phyloP scores from a whole-genome alignment of 2,329 filamentous ascomycete genomes.

The Colletotrichum sp. region DNA sequence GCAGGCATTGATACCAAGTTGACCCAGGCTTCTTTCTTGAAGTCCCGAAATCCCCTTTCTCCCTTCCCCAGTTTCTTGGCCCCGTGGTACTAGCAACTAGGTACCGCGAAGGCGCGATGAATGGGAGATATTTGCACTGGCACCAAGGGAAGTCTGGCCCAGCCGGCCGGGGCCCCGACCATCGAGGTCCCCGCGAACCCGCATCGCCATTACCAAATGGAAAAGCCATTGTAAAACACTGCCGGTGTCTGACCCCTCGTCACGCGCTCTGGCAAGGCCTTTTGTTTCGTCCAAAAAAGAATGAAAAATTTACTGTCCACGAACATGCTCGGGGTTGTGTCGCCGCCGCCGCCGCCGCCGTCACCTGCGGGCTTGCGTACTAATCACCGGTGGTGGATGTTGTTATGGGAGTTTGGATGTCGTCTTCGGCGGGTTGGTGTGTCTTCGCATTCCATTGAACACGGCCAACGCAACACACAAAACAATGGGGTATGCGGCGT shows the following conservation, averaged over 20 bases:
- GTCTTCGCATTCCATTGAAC: not conserved
- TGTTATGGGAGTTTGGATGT: not conserved
- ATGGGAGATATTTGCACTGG: not conserved
- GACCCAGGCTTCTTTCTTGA: not conserved
- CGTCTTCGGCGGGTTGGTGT: not conserved
- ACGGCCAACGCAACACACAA: not conserved
- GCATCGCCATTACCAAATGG: slow-evolving; percentile 20
- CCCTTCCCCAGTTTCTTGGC: not conserved
- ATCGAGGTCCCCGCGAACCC: slow-evolving; percentile 12
- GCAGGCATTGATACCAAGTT: not conserved
- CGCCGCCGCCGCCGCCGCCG: not conserved
- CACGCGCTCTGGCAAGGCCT: slow-evolving; percentile 9
- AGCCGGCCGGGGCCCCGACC: slow-evolving; percentile 5
- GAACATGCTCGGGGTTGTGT: not conserved
- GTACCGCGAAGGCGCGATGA: not conserved
- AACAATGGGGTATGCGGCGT: not conserved
- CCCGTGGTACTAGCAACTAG: not conserved
- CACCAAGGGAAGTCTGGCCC: not conserved
- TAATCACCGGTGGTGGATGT: not conserved
- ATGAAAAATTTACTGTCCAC: not conserved
- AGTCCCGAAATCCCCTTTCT: not conserved
- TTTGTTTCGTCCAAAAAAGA: slow-evolving; percentile 16
- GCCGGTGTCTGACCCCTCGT: slow-evolving; percentile 7
- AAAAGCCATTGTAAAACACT: slow-evolving; percentile 21
- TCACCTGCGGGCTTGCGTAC: slow-evolving; percentile 5